Base-by-base conservation (phyloP, 352 stramenopile species). In the Halophytophthora batemanensis region DNA sequence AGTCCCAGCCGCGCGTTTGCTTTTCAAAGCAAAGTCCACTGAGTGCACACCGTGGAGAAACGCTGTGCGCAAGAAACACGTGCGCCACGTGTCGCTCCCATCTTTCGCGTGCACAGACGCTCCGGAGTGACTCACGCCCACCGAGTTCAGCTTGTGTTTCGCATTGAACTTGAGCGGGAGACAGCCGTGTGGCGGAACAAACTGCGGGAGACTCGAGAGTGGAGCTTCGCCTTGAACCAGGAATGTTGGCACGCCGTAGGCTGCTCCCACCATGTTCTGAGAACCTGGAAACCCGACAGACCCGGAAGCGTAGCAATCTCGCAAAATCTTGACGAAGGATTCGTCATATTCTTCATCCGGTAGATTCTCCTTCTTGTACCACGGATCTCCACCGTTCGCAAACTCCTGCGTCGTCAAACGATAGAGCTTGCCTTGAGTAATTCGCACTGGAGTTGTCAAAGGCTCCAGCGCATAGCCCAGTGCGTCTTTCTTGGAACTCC, bases 361-460 rank as follows among this genome's bases (percentile, higher is more conserved):
- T 1, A 91, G 35, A 21, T 95, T 93, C 46, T 95, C 85, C 48
- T 91, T 90, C 50, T 95, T 95, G 67, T 95, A 95, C 85, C 85
- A 95, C 6, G 85, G 82, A 45, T 95, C 85, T 21, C 85, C 85
- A 43, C 82, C 82, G 40, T 95, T 92, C 17, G 85, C 82, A 61
- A 86, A 95, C 46, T 95, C 85, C 37, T 95, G 85, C 0, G 82
- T 93, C 34, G 85, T 95, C 21, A 95, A 56, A 3, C 85, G 77
- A 53, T 95, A 95, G n/a, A 92, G 25, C 40, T 93, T 95, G 2
- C 85, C 85, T 53, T 90, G 82, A 0, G 68, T 90, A 14, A 95
- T 49, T 50, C 77, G 87, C 6, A 69, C 69, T 12, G 82, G 77
- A 4, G 58, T 53, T 14, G 54, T 8, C 0, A 95, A 59, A 21